phyloP scores from a whole-genome alignment of 1,139 yeast species.

The Diutina sp. region DNA sequence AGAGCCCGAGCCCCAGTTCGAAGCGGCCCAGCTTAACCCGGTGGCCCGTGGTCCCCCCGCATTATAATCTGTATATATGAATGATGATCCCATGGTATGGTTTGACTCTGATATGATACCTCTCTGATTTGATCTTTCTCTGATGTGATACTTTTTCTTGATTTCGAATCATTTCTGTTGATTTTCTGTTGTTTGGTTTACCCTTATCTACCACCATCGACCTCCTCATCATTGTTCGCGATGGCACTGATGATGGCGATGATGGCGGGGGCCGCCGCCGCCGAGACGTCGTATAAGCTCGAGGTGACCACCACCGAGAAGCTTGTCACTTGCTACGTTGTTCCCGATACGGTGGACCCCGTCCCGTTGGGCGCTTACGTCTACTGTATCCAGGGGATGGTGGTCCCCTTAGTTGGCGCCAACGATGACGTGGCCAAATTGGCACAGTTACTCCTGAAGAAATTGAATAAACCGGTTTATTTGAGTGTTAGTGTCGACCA shows the following conservation, averaged over 20 bases:
- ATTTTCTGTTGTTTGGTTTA: no score
- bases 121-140: no score
- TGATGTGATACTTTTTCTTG: no score
- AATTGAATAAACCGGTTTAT: neutral
- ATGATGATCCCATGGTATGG: neutral
- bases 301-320: neutral
- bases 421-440: neutral
- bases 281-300: neutral
- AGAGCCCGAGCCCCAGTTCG: constrained; percentile 34
- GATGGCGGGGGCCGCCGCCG: neutral
- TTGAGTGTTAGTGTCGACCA: neutral
- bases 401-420: neutral
- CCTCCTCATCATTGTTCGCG: neutral
- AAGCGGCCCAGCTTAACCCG: constrained; percentile 28
- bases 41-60: constrained; percentile 22
- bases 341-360: neutral
- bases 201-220: no score
- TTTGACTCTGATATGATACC: neutral
- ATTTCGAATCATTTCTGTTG: no score
- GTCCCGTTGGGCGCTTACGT: neutral
- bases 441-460: neutral
- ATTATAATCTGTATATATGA: constrained; percentile 22
- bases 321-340: neutral
- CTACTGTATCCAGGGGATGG: neutral
- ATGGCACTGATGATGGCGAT: neutral